Evolutionary conservation across 306 rosid species (phyloP).

Genomic region (Cicer pinnatifidum): DNA sequence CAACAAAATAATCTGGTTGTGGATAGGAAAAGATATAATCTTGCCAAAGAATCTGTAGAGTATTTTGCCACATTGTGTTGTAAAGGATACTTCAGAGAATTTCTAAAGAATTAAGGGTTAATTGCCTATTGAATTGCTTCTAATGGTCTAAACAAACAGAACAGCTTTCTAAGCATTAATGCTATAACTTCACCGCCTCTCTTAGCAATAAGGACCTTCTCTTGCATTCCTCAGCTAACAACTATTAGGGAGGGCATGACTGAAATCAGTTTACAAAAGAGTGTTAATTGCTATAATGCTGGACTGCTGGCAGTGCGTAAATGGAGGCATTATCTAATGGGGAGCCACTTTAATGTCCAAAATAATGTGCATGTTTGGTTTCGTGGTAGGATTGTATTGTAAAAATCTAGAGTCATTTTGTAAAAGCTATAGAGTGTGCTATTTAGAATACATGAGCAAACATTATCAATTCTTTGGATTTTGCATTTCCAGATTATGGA

Average conservation of each 20-base stretch:
- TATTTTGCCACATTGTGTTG: background rate
- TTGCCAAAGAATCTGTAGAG: background rate
- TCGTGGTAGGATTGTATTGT: no score
- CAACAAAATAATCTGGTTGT: background rate
- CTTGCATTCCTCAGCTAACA: background rate
- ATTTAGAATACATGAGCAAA: no score
- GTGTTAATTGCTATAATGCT: background rate
- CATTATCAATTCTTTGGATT: background rate
- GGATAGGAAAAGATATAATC: background rate
- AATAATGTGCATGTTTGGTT: background rate
- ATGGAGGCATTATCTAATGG: background rate
- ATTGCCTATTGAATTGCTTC: background rate
- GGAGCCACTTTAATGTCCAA: background rate
- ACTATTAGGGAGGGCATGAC: background rate
- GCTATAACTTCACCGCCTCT: background rate
- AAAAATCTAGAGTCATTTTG: no score
- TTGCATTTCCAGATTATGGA: constrained; percentile 1
- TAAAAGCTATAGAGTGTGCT: no score
- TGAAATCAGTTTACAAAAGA: background rate
- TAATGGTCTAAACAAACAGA: background rate
- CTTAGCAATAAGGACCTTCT: background rate
- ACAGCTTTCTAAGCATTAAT: background rate
- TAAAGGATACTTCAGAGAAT: background rate
- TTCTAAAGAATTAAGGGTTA: background rate
- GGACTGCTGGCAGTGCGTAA: background rate